Evolutionary conservation across 768 basidiomycete genomes (phyloP).

Genomic region (Harrya chromipes): DNA sequence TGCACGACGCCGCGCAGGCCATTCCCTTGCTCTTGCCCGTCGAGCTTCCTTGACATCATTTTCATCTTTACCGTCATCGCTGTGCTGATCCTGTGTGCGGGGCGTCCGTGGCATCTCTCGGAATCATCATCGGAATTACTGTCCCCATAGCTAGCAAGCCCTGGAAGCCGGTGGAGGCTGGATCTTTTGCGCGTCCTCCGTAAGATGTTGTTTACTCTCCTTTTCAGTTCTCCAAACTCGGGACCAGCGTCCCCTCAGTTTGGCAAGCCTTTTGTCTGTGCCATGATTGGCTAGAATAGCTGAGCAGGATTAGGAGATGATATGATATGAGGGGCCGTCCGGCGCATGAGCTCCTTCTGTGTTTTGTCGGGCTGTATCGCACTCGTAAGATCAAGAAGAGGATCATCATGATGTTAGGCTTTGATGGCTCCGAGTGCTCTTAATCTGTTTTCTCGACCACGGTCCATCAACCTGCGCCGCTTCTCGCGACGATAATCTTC

Average conservation of each 20-base stretch:
- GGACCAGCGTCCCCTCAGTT: constrained; percentile 75
- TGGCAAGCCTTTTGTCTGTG: constrained; percentile 72
- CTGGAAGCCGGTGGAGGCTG: constrained; percentile 11
- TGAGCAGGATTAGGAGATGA: constrained; percentile 75
- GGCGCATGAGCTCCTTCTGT: constrained; percentile 64
- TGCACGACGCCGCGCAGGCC: constrained; percentile 51
- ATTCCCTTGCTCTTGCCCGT: constrained; percentile 54
- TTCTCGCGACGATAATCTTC: constrained; percentile 69
- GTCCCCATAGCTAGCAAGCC: constrained; percentile 58
- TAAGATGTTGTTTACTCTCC: constrained; percentile 34
- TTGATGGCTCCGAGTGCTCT: constrained; percentile 49
- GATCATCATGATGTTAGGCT: constrained; percentile 7
- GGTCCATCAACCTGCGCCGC: constrained; percentile 58
- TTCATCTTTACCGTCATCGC: constrained; percentile 13
- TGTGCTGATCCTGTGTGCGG: neutral
- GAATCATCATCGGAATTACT: constrained; percentile 42
- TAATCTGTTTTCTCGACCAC: constrained; percentile 61
- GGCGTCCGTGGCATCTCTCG: neutral
- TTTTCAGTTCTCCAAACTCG: constrained; percentile 59
- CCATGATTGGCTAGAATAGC: constrained; percentile 87
- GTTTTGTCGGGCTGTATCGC: constrained; percentile 51
- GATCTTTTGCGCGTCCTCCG: constrained; percentile 25
- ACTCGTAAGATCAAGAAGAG: constrained; percentile 9
- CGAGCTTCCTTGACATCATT: constrained; percentile 41
- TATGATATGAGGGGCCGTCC: constrained; percentile 67